These are phyloP conservation scores for Candida glaebosa DNA, from an alignment of 805 yeast genomes.

Conservation along the genomic window DNA sequence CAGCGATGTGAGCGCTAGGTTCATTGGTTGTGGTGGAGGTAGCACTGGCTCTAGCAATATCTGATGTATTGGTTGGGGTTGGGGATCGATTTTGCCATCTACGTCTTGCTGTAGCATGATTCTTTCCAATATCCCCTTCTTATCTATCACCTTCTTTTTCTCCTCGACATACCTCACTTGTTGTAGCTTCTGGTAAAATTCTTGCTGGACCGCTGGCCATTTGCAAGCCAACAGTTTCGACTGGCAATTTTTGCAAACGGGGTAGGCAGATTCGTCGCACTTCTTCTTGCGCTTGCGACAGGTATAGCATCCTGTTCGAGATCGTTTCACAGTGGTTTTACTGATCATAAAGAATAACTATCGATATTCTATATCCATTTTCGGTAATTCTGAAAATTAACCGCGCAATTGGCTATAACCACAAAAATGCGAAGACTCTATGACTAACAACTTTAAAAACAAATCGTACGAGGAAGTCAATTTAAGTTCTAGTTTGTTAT, in stretches of 20 bases:
- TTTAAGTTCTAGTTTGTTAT: too few relatives aligned
- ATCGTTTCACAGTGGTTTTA: constrained; percentile 15
- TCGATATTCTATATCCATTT: neutral
- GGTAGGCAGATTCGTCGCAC: constrained; percentile 32
- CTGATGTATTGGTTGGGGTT: neutral
- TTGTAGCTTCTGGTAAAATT: constrained; percentile 17
- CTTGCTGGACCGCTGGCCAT: constrained; percentile 25
- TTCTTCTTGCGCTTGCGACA: constrained; percentile 27
- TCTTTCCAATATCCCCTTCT: neutral
- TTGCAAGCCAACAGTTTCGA: constrained; percentile 17
- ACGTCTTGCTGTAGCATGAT: neutral
- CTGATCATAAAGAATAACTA: neutral
- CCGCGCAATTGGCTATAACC: constrained; percentile 21
- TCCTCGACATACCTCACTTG: constrained; percentile 21
- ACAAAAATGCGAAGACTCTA: too few relatives aligned
- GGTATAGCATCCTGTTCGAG: constrained; percentile 31
- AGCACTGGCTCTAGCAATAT: neutral
- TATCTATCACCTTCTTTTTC: constrained; percentile 2
- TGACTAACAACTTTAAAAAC: too few relatives aligned
- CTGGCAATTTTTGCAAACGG: constrained; percentile 25
- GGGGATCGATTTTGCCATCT: too few relatives aligned
- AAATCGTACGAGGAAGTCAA: too few relatives aligned
- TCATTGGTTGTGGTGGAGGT: neutral
- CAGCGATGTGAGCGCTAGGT: neutral
- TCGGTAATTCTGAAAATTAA: constrained; percentile 12